Base-by-base conservation (phyloP, 140 eudicot genomes). In the Stevia rebaudiana region DNA sequence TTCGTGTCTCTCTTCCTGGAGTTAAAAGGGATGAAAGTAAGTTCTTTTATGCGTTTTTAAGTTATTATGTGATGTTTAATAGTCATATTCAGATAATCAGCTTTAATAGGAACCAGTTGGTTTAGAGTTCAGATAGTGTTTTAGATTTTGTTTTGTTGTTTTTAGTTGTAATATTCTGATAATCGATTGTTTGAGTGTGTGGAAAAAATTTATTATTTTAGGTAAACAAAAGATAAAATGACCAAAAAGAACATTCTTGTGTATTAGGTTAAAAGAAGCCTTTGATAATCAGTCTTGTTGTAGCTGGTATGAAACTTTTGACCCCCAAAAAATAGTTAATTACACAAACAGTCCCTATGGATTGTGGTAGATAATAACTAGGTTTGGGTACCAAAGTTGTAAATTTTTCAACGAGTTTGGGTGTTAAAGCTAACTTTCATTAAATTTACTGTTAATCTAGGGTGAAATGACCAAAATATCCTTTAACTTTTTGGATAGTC, bases 11-110 rank as follows among this genome's bases (percentile, higher is more conserved):
- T 21, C 96, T 92, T 83, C 98, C 98, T 35, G 98, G 98, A 52
- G 98, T 92, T 19, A 88, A 66, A 77, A 79, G 98, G 76, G 96
- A 88, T 73, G 95, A 87, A 78, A 81, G 98, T 92, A 88, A 85
- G 96, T 66, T 65, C 12, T 51, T 70, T 19, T 59, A 18, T 36
- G 65, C 4, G 3, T 19, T 33, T 58, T 16, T 33, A 16, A 58
- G 25, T 35, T 11, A 33, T 17, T 31, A 15, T 10, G 10, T 58
- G 46, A 58, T 36, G 4, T 55, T 15, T 5, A 55, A 2, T 58
- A 58, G n/a, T 58, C 46, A 35, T 6, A 19, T 7, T 19, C n/a
- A 52, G 59, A 52, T 24, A 24, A 52, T 52, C 35, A 22, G 7
- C 36, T 11, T 19, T 50, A 52, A 52, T 4, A 23, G n/a, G n/a